Conservation (phyloP, 2,329 filamentous ascomycete genomes). For the Teratosphaeria zuluensis region DNA sequence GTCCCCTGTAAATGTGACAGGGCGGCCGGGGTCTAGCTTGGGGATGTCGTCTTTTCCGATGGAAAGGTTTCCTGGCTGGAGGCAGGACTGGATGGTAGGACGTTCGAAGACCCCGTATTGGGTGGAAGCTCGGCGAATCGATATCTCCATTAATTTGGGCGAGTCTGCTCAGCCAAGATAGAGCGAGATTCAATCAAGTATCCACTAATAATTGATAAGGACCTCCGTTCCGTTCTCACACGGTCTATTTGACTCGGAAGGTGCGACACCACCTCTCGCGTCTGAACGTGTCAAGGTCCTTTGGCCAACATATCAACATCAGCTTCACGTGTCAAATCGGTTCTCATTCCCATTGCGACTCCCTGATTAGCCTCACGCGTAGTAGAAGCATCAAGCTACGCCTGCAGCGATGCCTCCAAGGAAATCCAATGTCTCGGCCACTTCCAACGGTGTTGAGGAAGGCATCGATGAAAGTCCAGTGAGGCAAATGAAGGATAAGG, state of each 20-base stretch:
- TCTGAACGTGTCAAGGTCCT: neutral
- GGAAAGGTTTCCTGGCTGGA: too few relatives aligned
- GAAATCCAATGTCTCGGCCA: slow-evolving; percentile 37
- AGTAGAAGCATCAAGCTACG: neutral
- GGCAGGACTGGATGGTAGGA: too few relatives aligned
- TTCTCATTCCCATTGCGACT: neutral
- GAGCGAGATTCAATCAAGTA: too few relatives aligned
- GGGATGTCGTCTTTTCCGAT: too few relatives aligned
- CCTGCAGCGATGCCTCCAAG: slow-evolving; percentile 33
- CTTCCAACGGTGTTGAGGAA: slow-evolving; percentile 29
- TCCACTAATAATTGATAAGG: neutral
- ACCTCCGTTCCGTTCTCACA: too few relatives aligned
- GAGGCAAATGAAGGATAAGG: slow-evolving; percentile 27
- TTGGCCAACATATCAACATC: neutral
- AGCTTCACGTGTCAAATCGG: neutral
- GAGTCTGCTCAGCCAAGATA: too few relatives aligned
- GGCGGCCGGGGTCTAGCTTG: too few relatives aligned
- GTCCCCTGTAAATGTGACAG: too few relatives aligned
- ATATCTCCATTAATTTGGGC: too few relatives aligned
- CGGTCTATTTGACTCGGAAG: neutral
- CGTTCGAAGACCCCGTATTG: too few relatives aligned
- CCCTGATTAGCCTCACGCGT: neutral
- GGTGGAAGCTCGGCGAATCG: too few relatives aligned
- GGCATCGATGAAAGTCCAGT: slow-evolving; percentile 20
- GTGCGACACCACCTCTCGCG: neutral